phyloP scores from a whole-genome alignment of 352 stramenopile genomes.

The Globisporangium canariense region DNA sequence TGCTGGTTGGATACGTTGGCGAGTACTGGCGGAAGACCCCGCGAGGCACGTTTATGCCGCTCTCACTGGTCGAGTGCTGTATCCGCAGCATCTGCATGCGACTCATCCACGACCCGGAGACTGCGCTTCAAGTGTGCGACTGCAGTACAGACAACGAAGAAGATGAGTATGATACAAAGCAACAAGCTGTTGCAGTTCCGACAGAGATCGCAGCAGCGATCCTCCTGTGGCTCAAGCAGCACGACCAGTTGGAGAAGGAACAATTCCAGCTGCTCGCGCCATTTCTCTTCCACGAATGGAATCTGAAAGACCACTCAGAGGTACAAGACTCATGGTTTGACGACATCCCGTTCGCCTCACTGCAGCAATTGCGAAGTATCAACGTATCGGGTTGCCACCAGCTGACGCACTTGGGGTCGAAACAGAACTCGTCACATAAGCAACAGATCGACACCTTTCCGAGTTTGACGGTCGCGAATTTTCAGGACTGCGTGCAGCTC shows the following conservation, averaged over 20 bases:
- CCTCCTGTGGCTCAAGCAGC: constrained; percentile 48
- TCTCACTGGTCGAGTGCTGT: constrained; percentile 57
- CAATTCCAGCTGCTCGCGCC: constrained; percentile 53
- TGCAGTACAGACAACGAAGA: neutral
- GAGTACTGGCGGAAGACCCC: constrained; percentile 48
- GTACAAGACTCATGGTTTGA: constrained; percentile 72
- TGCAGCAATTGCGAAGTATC: constrained; percentile 55
- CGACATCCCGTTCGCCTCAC: constrained; percentile 29
- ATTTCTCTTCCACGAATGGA: constrained; percentile 61
- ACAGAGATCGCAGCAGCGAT: constrained; percentile 42
- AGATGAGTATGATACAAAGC: constrained; percentile 1
- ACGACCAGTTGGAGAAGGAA: constrained; percentile 49
- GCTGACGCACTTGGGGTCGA: constrained; percentile 45
- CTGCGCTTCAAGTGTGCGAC: constrained; percentile 9
- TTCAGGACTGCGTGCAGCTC: constrained; percentile 45
- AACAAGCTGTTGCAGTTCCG: constrained; percentile 22
- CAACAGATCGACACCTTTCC: constrained; percentile 39
- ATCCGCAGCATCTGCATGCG: constrained; percentile 47
- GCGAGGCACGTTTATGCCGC: constrained; percentile 33
- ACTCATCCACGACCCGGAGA: constrained; percentile 32
- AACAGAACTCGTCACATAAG: constrained; percentile 9
- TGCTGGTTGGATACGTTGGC: constrained; percentile 34
- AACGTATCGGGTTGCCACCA: constrained; percentile 54
- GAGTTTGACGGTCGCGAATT: constrained; percentile 43
- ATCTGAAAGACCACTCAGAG: constrained; percentile 39